Base-by-base conservation (phyloP, 495 filamentous ascomycete species). In the Tuber magnatum region DNA sequence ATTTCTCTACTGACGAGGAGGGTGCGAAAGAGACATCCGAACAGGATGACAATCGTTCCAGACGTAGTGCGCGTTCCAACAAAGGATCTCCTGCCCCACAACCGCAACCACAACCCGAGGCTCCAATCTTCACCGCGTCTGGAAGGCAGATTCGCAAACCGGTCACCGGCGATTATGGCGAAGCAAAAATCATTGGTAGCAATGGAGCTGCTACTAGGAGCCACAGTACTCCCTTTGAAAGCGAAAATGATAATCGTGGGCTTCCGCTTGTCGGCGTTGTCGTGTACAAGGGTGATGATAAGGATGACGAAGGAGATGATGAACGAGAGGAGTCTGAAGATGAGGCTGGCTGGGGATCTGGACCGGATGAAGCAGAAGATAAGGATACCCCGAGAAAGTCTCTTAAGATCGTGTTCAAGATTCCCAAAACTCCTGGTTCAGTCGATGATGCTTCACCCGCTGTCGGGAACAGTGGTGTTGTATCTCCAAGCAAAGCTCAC, bases 1-100 rank as follows among this genome's bases (percentile, higher is more conserved):
- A 94, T 0, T 98, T 92, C 82, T 97, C 93, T 0, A 93, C 97
- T 65, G 94, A 97, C 56, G 93, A 96, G 79, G 91, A 91, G 32
- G 90, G 92, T 48, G 87, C 89, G 71, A 92, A 92, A 3, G 93
- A 97, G 82, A 90, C 71, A 41, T 79, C 76, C 3, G 80, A 78
- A 56, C 76, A 43, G n/a, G 80, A 81, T 72, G 78, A 74, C 68
- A 70, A 68, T n/a, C 71, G 77, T 22, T 70, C 75, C 72, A 78
- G 73, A 35, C 80, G 80, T 7, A 79, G 76, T 39, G 80, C 44
- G 24, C 77, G 80, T 80, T 93, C 93, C 4, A 88, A 89, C 5
- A 86, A 89, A 32, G 88, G 88, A 74, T 92, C 92, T 3, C 90
- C 93, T 0, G 88, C 89, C 40, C 56, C 56, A 65, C 32, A 40